Evolutionary conservation across 176 grass and related monocot genomes (phyloP), one percentile per base, ranked within the genome.

Genomic region (Phragmites australis): DNA sequence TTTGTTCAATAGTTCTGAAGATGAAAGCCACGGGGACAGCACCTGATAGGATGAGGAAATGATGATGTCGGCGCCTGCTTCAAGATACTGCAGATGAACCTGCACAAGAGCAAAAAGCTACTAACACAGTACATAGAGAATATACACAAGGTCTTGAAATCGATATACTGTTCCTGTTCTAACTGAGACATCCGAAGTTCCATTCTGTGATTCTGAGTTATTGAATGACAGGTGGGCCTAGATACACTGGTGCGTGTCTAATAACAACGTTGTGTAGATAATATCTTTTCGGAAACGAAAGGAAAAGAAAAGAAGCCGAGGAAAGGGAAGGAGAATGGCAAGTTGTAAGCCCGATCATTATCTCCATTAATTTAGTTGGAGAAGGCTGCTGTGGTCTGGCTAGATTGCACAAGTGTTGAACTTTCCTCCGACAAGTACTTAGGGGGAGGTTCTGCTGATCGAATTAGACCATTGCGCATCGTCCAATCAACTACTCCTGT

Each of bases 31-130:
- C 5, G 22, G 8, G 12, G 2, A 59, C 23, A 13, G 21, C 63
- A 97, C 93, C 93, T 97, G 93, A 55, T 97, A 97, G 15, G 93
- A 97, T 22, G 90, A 93, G 17, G 90, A 90, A 71, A 97, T 85
- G 31, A 97, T 78, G 53, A 97, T 74, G 74, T 97, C 88, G 5
- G 93, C 93, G 13, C 93, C 90, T 5, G 90, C 93, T 81, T 93
- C 85, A 45, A 97, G 90, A 52, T 93, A 97, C 76, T 84, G 88
- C 79, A 90, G n/a, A 68, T 97, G 93, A 68, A 93, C 93, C 93
- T 97, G 83, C 12, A 86, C 6, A 67, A 23, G 65, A 21, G 7
- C 8, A 54, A 54, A 10, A 19, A 40, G 49, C 27, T 21, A 42
- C n/a, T n/a, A n/a, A n/a, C n/a, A n/a, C n/a, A n/a, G n/a, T n/a